Percentiles rank a stretch among this genome's conserved stretches.
Evolutionary conservation across 2,329 filamentous ascomycete species (phyloP).

Genomic region (Venturia aucupariae): DNA sequence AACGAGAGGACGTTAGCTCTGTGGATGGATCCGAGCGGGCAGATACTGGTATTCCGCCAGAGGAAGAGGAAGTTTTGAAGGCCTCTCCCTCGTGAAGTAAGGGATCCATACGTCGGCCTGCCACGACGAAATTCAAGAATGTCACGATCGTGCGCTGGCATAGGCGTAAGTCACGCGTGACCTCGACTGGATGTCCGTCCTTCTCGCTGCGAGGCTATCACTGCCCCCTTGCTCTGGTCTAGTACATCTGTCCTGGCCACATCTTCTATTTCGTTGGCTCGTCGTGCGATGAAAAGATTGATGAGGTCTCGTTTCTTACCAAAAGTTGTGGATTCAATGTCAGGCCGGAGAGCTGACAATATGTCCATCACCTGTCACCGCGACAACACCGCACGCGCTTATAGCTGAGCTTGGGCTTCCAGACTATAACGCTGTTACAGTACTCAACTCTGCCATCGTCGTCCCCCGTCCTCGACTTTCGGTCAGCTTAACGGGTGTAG

Average conservation of each 20-base stretch:
- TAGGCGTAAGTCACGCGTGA: not conserved
- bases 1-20: not conserved
- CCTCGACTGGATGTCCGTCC: not conserved
- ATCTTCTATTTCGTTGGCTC: not conserved
- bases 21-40: not conserved
- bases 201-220: not conserved
- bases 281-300: not conserved
- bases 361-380: not conserved
- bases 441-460: not conserved
- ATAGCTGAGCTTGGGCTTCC: not conserved
- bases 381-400: not conserved
- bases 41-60: not conserved
- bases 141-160: not conserved
- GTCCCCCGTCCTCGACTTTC: not conserved
- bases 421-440: not conserved
- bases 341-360: not conserved
- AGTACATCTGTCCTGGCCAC: not conserved
- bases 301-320: not conserved
- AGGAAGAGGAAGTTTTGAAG: not conserved
- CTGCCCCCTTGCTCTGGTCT: not conserved
- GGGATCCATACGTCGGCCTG: not conserved
- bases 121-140: not conserved
- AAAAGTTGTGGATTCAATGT: not conserved
- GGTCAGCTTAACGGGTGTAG: not conserved
- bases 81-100: not conserved